Conservation (phyloP, 148 eudicot genomes). For the Mesembryanthemum crystallinum region DNA sequence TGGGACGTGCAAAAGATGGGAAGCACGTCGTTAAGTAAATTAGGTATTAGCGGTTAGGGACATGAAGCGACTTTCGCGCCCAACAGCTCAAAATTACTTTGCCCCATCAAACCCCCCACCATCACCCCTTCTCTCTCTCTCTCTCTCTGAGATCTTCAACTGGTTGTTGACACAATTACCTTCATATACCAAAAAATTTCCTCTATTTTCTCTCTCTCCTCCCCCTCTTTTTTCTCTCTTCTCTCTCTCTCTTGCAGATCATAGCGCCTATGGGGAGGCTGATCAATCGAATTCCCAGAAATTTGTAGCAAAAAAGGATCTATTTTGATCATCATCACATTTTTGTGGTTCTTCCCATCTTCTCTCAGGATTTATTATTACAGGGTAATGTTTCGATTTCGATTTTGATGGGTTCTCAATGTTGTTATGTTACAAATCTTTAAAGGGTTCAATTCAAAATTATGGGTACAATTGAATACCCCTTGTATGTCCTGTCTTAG, state of each 20-base stretch:
- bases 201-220: neutral
- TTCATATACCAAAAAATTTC: no score
- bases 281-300: neutral
- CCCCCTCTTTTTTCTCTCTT: neutral
- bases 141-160: neutral
- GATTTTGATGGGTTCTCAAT: neutral
- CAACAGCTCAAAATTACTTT: conserved; percentile 21
- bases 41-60: conserved; percentile 9
- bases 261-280: neutral
- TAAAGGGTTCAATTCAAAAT: neutral
- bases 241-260: conserved; percentile 4
- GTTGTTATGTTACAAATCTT: neutral
- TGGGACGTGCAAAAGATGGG: conserved; percentile 33
- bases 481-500: no score
- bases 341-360: neutral
- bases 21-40: conserved; percentile 19
- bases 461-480: neutral
- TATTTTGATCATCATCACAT: neutral
- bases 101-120: conserved; percentile 14
- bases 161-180: neutral
- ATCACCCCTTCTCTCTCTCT: neutral
- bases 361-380: neutral
- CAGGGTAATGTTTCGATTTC: conserved; percentile 4
- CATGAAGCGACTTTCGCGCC: conserved; percentile 36
- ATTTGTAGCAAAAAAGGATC: no score